phyloP scores from a whole-genome alignment of 2,329 filamentous ascomycete genomes.

The Alternaria sp. region DNA sequence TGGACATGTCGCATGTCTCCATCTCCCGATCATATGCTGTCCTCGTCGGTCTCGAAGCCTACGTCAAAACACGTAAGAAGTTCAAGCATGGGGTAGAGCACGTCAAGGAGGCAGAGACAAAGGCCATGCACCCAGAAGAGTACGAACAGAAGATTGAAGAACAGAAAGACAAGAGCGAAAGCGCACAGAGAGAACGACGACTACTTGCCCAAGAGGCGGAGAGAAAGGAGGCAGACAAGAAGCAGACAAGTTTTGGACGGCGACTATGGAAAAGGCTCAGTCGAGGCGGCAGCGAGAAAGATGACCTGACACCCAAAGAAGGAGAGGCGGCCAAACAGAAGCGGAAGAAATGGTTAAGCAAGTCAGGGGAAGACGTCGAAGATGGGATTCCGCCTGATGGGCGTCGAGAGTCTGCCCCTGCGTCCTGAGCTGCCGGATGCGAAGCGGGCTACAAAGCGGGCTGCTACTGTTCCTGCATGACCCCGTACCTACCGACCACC shows the following conservation, averaged over 20 bases:
- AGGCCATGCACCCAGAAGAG: conserved; percentile 68
- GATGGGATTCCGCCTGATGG: conserved; percentile 48
- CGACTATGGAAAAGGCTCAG: conserved; percentile 45
- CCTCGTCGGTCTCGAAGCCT: conserved; percentile 82
- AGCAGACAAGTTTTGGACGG: conserved; percentile 43
- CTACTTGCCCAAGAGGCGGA: conserved; percentile 53
- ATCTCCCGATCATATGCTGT: conserved; percentile 85
- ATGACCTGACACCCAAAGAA: conserved; percentile 29
- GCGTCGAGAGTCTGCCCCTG: conserved; percentile 27
- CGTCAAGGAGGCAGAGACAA: conserved; percentile 64
- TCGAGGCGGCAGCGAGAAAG: conserved; percentile 24
- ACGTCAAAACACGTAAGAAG: conserved; percentile 72
- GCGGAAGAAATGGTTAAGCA: conserved; percentile 42
- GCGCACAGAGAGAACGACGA: conserved; percentile 68
- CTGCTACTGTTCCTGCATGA: conserved; percentile 25
- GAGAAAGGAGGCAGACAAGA: conserved; percentile 57
- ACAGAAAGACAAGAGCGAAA: conserved; percentile 65
- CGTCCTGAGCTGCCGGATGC: conserved; percentile 12
- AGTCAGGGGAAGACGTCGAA: conserved; percentile 48
- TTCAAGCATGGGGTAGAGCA: conserved; percentile 65
- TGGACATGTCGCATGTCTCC: conserved; percentile 79
- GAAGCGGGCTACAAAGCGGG: conserved; percentile 9
- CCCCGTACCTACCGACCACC: conserved; percentile 1
- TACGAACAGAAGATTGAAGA: conserved; percentile 57
- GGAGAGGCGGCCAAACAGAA: conserved; percentile 35